Conservation (phyloP, 2,329 filamentous ascomycete genomes). For the Colletotrichum sp. region DNA sequence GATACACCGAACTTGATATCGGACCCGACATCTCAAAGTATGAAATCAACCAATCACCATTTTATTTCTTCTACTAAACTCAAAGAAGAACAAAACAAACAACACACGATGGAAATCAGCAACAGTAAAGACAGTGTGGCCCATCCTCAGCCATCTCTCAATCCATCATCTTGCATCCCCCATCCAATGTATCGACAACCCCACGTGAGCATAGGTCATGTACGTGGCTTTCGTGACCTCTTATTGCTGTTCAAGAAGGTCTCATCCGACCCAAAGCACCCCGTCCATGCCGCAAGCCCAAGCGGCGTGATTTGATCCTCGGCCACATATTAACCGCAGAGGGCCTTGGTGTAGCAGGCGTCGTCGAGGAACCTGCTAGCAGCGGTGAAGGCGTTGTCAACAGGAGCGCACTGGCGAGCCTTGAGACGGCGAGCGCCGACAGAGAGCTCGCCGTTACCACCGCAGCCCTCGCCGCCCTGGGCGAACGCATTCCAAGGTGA, state of each 20-base stretch:
- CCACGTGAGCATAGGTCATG: accelerated
- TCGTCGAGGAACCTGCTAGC: neutral
- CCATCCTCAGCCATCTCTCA: neutral
- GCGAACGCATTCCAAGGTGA: neutral
- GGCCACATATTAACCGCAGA: neutral
- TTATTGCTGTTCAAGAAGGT: neutral
- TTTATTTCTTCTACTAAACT: neutral
- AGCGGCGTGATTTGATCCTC: neutral
- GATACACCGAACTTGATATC: neutral
- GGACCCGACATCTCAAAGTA: neutral
- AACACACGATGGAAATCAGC: neutral
- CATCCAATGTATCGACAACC: neutral
- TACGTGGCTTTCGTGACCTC: neutral
- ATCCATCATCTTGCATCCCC: neutral
- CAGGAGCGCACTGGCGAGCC: neutral
- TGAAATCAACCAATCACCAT: neutral
- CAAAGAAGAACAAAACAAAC: neutral
- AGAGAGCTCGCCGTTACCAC: neutral
- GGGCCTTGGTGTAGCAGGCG: neutral
- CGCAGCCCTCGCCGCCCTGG: neutral
- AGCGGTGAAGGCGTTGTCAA: neutral
- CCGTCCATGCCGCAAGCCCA: neutral
- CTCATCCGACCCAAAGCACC: accelerated
- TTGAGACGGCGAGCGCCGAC: neutral
- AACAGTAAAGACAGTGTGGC: neutral